Evolutionary conservation across 805 yeast genomes (phyloP), one percentile per base, ranked within the genome.

Genomic region (Scheffersomyces amazonensis): DNA sequence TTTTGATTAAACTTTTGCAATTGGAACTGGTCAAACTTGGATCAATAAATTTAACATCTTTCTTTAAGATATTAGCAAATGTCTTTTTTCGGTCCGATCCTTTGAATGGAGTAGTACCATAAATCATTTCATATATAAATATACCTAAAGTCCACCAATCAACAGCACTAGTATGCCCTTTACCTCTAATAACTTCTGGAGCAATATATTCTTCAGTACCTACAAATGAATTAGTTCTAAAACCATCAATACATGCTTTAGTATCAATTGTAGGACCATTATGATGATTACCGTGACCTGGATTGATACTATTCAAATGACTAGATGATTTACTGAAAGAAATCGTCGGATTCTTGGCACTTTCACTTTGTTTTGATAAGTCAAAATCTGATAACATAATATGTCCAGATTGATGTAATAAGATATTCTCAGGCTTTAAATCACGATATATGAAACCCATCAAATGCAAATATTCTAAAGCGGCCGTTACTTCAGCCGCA

Each of bases 121-220:
- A 90, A 16, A 93, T 66, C 99, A 93, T 93, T 57, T 93, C 99
- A 61, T 80, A 95, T 17, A 89, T 69, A 52, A 93, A 73, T 16
- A 93, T 89, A 3, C 99, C 99, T 47, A 93, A 68, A 0, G 99
- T 93, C 99, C 99, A 93, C 99, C 99, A 93, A 61, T 93, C 99
- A 13, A 93, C 99, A 0, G 98, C 96, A 6, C 91, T 83, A 1
- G 98, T 91, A 53, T 93, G 99, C 2, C 99, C 99, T 50, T 90
- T 87, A 1, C 98, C 98, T 58, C 93, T 72, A 38, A 93, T 93
- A 4, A 93, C 99, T 55, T 93, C 99, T 0, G 99, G 99, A 0
- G 99, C 98, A 53, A 93, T 89, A 60, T 93, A 93, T 58, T 93
- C 99, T 57, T 93, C 99, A 0, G 99, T 93, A 1, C 99, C 99